A percentile compares a stretch with the other conserved stretches of the same genome.
These are phyloP conservation scores for Blastocystis sp. DNA, from an alignment of 352 stramenopile genomes.

Conservation along the genomic window DNA sequence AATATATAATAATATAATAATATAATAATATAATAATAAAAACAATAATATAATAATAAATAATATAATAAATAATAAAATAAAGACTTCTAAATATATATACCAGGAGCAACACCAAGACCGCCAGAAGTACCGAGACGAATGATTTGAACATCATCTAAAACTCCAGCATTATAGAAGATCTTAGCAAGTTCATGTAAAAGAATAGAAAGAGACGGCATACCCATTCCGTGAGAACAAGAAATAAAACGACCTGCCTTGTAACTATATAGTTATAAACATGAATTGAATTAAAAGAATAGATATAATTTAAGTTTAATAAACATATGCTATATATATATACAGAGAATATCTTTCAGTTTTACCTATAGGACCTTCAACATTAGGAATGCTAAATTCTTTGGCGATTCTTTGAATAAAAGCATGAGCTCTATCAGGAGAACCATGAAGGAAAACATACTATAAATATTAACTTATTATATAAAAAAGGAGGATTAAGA, in stretches of 20 bases:
- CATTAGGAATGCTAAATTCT: slow-evolving; percentile 9
- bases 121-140: slow-evolving; percentile 13
- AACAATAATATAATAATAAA: no score
- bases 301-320: no score
- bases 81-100: no score
- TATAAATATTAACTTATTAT: neutral
- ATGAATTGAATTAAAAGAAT: no score
- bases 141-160: neutral
- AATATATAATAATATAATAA: no score
- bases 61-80: no score
- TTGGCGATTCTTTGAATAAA: neutral
- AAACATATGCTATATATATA: neutral
- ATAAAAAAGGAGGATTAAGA: no score
- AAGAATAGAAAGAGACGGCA: slow-evolving; percentile 15
- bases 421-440: neutral
- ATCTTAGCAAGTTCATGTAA: slow-evolving; percentile 28
- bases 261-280: no score
- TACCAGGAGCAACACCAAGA: slow-evolving; percentile 17
- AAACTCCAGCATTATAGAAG: slow-evolving; percentile 2
- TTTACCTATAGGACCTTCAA: slow-evolving; percentile 17
- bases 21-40: no score
- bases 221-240: slow-evolving; percentile 23
- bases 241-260: neutral
- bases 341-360: slow-evolving; percentile 30
- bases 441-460: slow-evolving; percentile 34